Base-by-base conservation (phyloP, 129 eudicot species). In the Gnaphalium uliginosum region DNA sequence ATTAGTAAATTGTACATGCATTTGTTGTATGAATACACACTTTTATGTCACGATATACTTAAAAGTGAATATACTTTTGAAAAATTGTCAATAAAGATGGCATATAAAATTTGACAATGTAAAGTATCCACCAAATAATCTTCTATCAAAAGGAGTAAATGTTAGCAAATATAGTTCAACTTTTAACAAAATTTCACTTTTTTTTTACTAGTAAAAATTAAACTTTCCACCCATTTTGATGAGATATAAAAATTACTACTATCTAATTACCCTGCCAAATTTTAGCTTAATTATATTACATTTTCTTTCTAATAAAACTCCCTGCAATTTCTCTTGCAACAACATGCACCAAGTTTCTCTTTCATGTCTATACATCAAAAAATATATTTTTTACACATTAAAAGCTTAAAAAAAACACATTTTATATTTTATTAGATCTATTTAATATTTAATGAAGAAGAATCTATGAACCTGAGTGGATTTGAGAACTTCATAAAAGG, bases 401-500 rank as follows among this genome's bases (percentile, higher is more conserved):
- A 8, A 46, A 41, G 14, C 48, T 41, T 41, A 11, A 41, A 10
- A 41, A 37, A 10, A 7, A 0, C 48, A 39, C 48, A 39, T 41
- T 41, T 41, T 41, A 41, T 41, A 41, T 41, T 39, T 6, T 33
- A 33, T 33, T 33, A n/a, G n/a, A n/a, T n/a, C n/a, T n/a, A n/a
- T n/a, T n/a, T n/a, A 1, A 2, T 39, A 39, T 9, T 39, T 39
- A 9, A 39, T 39, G 46, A 39, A 10, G 46, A 39, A 39, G 46
- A 39, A 39, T 39, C 46, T 9, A 9, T 9, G 3, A 26, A 92
- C 98, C 96, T 95, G 99, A 21, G 97, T 91, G 82, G 72, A 81
- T 81, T 83, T 95, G 14, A 95, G 81, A 79, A 95, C 84, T 75
- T 95, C 96, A 54, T 79, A 85, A 75, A 95, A 95, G 54, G 97